A percentile compares a stretch with the other conserved stretches of the same genome.
Evolutionary conservation across 768 basidiomycete genomes (phyloP).

Genomic region (Filobasidium floriforme): DNA sequence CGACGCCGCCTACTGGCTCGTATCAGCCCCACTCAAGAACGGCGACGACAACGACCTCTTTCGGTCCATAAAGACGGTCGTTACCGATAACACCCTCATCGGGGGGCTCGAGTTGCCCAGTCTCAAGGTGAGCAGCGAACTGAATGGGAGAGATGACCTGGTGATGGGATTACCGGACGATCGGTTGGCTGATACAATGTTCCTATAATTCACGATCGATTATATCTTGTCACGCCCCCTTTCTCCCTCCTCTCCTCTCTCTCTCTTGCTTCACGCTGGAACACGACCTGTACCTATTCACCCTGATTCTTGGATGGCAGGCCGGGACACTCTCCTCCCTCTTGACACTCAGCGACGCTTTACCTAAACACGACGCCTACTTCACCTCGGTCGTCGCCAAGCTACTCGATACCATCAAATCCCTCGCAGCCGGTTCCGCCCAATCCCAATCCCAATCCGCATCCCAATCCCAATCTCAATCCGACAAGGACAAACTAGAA

Average conservation of each 20-base stretch:
- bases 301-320: too few species aligned
- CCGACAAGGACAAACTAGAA: constrained; percentile 32
- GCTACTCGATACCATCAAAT: constrained; percentile 85
- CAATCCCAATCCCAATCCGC: too few species aligned
- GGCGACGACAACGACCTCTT: constrained; percentile 71
- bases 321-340: constrained; percentile 89
- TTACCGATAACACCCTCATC: constrained; percentile 50
- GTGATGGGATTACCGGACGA: background rate
- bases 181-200: background rate
- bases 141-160: background rate
- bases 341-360: constrained; percentile 77
- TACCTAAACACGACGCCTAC: constrained; percentile 81
- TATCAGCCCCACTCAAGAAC: constrained; percentile 69
- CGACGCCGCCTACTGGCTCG: constrained; percentile 90
- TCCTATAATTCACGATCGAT: too few species aligned
- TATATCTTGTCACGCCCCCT: too few species aligned
- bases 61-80: constrained; percentile 58
- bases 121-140: constrained; percentile 64
- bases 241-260: constrained; percentile 42
- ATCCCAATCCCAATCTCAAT: too few species aligned
- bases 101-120: constrained; percentile 68
- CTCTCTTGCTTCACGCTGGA: too few species aligned
- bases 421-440: constrained; percentile 64
- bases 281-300: too few species aligned
- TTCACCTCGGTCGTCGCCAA: constrained; percentile 85